phyloP scores from a whole-genome alignment of 192 early-diverging fungal genomes.

The Coemansia nantahalensis region DNA sequence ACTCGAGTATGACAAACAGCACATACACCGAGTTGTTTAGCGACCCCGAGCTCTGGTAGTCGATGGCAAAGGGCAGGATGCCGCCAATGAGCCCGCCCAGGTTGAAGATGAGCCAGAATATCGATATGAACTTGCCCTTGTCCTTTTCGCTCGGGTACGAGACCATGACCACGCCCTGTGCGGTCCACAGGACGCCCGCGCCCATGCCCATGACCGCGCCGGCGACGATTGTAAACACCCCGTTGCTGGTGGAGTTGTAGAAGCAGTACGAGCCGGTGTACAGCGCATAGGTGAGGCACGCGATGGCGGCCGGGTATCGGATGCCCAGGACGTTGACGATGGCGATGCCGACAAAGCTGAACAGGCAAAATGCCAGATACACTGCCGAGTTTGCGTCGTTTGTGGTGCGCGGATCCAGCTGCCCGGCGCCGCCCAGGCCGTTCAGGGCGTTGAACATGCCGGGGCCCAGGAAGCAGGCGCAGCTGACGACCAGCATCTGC shows the following conservation, averaged over 20 bases:
- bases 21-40: constrained; percentile 69
- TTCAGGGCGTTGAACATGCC: constrained; percentile 77
- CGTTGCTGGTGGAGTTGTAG: constrained; percentile 60
- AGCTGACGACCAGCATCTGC: constrained; percentile 68
- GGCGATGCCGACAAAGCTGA: constrained; percentile 72
- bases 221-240: constrained; percentile 61
- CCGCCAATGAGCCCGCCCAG: constrained; percentile 75
- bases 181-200: constrained; percentile 68
- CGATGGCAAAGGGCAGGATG: constrained; percentile 64
- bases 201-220: constrained; percentile 76
- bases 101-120: constrained; percentile 82
- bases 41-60: constrained; percentile 56
- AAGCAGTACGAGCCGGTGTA: constrained; percentile 72
- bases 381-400: constrained; percentile 74
- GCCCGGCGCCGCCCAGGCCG: constrained; percentile 66
- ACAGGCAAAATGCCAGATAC: constrained; percentile 70
- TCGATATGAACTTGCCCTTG: constrained; percentile 77
- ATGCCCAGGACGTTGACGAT: constrained; percentile 78
- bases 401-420: constrained; percentile 56
- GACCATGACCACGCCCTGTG: constrained; percentile 77
- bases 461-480: constrained; percentile 73
- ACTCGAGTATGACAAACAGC: constrained; percentile 72
- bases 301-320: constrained; percentile 60
- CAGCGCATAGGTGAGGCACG: constrained; percentile 65
- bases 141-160: constrained; percentile 74